Percentiles rank a stretch among this genome's conserved stretches.
Evolutionary conservation across 2,329 filamentous ascomycete species (phyloP).

Genomic region (Fusarium nisikadoi): DNA sequence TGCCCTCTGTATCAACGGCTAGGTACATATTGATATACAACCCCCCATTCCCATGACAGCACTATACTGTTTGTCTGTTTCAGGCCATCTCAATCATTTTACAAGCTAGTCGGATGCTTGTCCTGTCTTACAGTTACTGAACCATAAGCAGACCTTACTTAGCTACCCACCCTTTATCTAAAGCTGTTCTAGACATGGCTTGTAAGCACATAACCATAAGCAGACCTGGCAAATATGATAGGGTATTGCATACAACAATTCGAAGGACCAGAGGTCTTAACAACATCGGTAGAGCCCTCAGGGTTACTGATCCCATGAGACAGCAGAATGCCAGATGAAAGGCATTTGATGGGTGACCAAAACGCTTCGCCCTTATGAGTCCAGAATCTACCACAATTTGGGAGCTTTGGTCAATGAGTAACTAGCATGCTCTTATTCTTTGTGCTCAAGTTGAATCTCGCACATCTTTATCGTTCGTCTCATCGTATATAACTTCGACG

Average conservation of each 20-base stretch:
- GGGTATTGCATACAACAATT: neutral
- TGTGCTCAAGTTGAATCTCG: neutral
- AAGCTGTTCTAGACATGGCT: no score
- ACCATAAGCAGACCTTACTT: neutral
- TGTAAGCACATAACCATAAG: neutral
- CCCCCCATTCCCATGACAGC: neutral
- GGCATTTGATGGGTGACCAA: neutral
- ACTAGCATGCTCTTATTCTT: neutral
- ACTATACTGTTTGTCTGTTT: neutral
- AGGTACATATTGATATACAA: neutral
- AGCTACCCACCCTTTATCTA: no score
- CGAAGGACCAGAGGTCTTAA: neutral
- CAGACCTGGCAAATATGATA: neutral
- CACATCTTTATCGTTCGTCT: neutral
- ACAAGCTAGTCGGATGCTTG: neutral
- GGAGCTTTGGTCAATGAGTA: neutral
- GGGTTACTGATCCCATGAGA: neutral
- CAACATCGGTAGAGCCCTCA: neutral
- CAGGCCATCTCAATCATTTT: neutral
- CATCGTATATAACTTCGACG: neutral
- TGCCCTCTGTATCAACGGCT: neutral
- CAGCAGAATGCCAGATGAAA: neutral
- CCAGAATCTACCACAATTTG: neutral
- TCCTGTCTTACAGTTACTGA: neutral
- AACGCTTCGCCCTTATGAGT: neutral